Base-by-base conservation (phyloP, 495 filamentous ascomycete species). In the Trichoderma virens region DNA sequence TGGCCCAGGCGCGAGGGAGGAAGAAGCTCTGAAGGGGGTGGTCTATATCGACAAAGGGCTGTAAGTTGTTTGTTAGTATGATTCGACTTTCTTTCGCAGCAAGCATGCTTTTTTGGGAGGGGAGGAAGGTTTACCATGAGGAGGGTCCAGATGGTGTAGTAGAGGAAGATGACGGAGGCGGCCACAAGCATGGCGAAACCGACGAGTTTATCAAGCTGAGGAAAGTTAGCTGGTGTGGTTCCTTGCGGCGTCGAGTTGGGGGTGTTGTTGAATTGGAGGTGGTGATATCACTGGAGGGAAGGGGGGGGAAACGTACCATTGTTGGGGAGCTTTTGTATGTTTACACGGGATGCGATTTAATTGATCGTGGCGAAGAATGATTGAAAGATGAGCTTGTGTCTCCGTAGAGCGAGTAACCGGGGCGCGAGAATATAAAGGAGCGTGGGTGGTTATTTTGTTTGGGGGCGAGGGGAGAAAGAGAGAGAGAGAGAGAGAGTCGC, bases 141-240 rank as follows among this genome's bases (percentile, higher is more conserved):
- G 63, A 99, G 80, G 4, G 94, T 98, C 94, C 94, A 99, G 70
- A 96, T 85, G 20, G 92, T 95, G 79, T 99, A 99, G 83, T 99
- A 99, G 67, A 96, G 86, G 77, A 99, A 99, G 78, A 99, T 91
- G 75, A 88, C 86, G 68, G 92, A 89, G 73, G 94, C 92, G 82
- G 88, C 86, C 82, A 96, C 86, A 77, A 99, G 90, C 94, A 99
- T 99, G 82, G 87, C 90, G 82, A 95, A 86, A 79, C 95, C 94
- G 68, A 96, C 88, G 71, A 97, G 84, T 85, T 89, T 91, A 81
- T 96, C 94, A 78, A 97, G 90, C 94, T 98, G 71, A 30, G 11
- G 34, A 35, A 3, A 61, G 60, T 30, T 38, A 23, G 60, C 60
- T 41, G n/a, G n/a, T 35, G 16, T 61, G 60, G 3, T 28, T 56